A percentile compares a stretch with the other conserved stretches of the same genome.
These are phyloP conservation scores for Melampsora larici-populina DNA, from an alignment of 1,284 basidiomycete species.

Conservation along the genomic window DNA sequence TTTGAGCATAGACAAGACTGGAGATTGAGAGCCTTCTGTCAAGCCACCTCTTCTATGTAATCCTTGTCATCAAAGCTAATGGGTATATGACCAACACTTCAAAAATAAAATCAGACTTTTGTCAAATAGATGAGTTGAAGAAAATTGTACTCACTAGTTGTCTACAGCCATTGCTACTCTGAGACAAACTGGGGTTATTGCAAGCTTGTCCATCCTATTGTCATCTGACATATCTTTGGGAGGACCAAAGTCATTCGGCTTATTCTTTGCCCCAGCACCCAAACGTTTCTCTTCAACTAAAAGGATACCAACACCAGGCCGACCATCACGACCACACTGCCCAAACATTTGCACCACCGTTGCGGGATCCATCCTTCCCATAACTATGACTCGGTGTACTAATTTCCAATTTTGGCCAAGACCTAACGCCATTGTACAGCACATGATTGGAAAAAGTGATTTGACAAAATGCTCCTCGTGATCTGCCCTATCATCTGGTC, in stretches of 20 bases:
- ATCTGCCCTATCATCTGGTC: background rate
- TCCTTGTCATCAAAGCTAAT: background rate
- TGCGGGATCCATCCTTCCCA: background rate
- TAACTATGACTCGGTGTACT: background rate
- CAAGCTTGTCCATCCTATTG: conserved; percentile 17
- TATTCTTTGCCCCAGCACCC: background rate
- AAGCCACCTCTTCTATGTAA: background rate
- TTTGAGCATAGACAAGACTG: conserved; percentile 16
- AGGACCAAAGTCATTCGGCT: background rate
- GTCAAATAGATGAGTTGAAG: no score
- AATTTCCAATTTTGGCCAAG: conserved; percentile 11
- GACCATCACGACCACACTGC: background rate
- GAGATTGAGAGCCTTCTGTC: background rate
- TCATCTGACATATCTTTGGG: background rate
- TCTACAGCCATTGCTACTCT: background rate
- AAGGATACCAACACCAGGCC: background rate
- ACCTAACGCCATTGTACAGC: background rate
- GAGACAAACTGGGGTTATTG: conserved; percentile 13
- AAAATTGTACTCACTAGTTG: no score
- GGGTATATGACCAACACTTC: conserved; percentile 14
- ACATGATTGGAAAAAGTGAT: no score
- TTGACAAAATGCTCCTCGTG: no score
- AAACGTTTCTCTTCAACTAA: background rate
- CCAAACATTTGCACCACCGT: conserved; percentile 12
- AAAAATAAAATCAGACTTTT: background rate